These are phyloP conservation scores for Boletus vermiculosoides DNA, from an alignment of 768 basidiomycete species.

Conservation along the genomic window DNA sequence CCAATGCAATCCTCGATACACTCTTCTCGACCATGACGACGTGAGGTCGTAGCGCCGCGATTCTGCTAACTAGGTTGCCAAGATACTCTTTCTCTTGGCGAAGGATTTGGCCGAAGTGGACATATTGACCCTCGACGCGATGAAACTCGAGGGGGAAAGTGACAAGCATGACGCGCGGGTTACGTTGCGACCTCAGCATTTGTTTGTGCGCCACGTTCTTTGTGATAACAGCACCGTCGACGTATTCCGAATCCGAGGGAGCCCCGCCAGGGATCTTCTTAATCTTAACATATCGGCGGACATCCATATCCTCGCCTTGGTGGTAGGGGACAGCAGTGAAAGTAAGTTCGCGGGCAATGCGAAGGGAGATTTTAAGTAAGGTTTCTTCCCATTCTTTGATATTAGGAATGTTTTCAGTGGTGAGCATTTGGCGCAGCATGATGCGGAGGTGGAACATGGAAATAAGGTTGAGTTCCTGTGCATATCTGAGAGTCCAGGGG, in stretches of 20 bases:
- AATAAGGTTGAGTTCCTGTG: constrained; percentile 77
- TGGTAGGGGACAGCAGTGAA: constrained; percentile 69
- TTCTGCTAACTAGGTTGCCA: constrained; percentile 80
- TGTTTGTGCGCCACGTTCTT: constrained; percentile 97
- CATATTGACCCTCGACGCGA: constrained; percentile 88
- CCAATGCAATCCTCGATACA: constrained; percentile 87
- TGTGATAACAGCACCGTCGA: constrained; percentile 94
- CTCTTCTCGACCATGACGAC: constrained; percentile 89
- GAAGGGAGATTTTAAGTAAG: constrained; percentile 75
- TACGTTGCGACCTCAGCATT: constrained; percentile 79
- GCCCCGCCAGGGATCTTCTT: constrained; percentile 96
- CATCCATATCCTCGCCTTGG: constrained; percentile 92
- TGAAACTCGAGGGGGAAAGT: constrained; percentile 95
- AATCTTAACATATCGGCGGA: constrained; percentile 93
- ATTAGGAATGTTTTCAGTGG: constrained; percentile 78
- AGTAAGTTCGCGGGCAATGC: constrained; percentile 81
- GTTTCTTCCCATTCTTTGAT: constrained; percentile 86
- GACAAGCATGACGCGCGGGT: constrained; percentile 94
- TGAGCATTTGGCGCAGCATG: constrained; percentile 90
- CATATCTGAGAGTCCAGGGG: constrained; percentile 50
- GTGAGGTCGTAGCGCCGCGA: constrained; percentile 89
- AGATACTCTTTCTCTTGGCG: constrained; percentile 94
- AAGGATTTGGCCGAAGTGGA: constrained; percentile 87
- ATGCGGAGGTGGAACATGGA: constrained; percentile 88
- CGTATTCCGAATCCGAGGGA: constrained; percentile 92